These are phyloP conservation scores for Podospora comata DNA, from an alignment of 495 filamentous ascomycete genomes.

Conservation along the genomic window DNA sequence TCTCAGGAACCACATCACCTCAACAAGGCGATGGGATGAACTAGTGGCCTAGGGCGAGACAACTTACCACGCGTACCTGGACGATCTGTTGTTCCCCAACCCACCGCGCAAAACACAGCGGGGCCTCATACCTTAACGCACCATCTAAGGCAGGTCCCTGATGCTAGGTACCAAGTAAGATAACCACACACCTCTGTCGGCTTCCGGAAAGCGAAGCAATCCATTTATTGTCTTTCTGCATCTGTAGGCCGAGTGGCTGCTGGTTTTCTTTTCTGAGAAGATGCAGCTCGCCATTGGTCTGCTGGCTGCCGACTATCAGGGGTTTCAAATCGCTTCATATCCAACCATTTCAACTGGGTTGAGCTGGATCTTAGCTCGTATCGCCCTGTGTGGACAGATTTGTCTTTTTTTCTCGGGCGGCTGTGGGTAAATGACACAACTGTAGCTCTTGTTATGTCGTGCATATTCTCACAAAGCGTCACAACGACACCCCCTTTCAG, in stretches of 20 bases:
- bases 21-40: not conserved
- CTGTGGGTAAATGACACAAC: not conserved
- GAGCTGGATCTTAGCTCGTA: conserved; percentile 3
- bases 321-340: not conserved
- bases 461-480: not conserved
- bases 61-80: not conserved
- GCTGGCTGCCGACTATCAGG: conserved; percentile 1
- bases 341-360: not conserved
- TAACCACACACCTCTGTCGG: not conserved
- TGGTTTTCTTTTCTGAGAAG: not conserved
- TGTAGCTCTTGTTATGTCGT: not conserved
- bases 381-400: not conserved
- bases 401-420: not conserved
- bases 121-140: not conserved
- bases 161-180: not conserved
- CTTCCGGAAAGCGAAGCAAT: not conserved
- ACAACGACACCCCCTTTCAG: not conserved
- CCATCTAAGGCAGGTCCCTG: not conserved
- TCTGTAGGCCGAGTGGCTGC: not conserved
- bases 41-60: not conserved
- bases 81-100: not conserved
- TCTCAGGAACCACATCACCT: not conserved
- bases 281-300: conserved; percentile 11
- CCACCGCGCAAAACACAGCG: not conserved
- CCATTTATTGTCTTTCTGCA: not conserved